These are phyloP conservation scores for Candida maesae DNA, from an alignment of 805 yeast species.

Conservation along the genomic window DNA sequence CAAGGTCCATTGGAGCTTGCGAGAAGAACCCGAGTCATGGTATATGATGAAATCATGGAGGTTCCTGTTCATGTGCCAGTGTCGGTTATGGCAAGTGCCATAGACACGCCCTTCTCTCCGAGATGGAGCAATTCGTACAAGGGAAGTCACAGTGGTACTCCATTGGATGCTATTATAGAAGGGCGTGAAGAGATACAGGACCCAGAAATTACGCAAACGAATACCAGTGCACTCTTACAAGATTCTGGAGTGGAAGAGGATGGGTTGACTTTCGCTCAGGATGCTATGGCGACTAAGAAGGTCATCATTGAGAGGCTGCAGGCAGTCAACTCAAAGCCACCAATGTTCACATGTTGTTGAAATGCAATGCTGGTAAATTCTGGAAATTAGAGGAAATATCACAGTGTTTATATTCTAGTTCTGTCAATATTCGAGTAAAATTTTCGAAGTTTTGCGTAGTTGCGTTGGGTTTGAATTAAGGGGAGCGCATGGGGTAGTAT, in stretches of 20 bases:
- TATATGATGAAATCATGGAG: slow-evolving; percentile 59
- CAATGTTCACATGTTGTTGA: slow-evolving; percentile 66
- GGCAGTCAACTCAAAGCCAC: slow-evolving; percentile 50
- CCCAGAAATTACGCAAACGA: background rate
- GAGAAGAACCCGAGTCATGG: slow-evolving; percentile 50
- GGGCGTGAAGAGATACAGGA: background rate
- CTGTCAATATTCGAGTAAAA: too few species aligned
- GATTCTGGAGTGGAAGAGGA: slow-evolving; percentile 1
- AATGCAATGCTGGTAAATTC: background rate
- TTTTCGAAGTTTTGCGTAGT: too few species aligned
- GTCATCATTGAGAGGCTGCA: slow-evolving; percentile 61
- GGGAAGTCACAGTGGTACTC: background rate
- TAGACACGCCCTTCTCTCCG: slow-evolving; percentile 35
- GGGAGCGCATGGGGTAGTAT: too few species aligned
- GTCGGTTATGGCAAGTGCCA: slow-evolving; percentile 38
- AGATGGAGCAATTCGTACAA: background rate
- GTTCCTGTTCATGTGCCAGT: slow-evolving; percentile 45
- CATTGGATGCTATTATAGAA: slow-evolving; percentile 7
- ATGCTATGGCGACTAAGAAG: slow-evolving; percentile 30
- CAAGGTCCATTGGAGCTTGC: slow-evolving; percentile 70
- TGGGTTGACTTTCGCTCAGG: slow-evolving; percentile 14
- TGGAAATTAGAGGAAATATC: too few species aligned
- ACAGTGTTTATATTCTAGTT: too few species aligned
- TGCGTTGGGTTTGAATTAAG: too few species aligned
- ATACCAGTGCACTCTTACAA: background rate